A percentile compares a stretch with the other conserved stretches of the same genome.
Conservation (phyloP, 257 asterid species). For the Anisodus acutangulus region DNA sequence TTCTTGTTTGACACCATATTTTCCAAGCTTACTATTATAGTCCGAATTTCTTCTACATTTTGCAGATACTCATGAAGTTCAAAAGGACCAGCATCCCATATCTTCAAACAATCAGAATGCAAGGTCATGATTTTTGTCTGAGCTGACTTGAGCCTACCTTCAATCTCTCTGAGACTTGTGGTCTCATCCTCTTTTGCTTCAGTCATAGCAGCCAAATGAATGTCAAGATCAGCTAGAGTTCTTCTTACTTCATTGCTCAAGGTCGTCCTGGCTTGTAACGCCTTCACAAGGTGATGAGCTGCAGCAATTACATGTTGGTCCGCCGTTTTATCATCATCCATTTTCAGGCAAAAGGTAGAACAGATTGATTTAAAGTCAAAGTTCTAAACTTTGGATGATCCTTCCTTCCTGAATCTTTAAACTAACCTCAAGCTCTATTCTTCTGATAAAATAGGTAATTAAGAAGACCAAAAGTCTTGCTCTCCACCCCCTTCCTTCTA, state of each 20-base stretch:
- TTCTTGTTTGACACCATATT: constrained; percentile 31
- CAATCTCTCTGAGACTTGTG: constrained; percentile 38
- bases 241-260: constrained; percentile 41
- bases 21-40: constrained; percentile 33
- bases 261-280: constrained; percentile 46
- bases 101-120: constrained; percentile 45
- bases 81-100: constrained; percentile 51
- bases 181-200: constrained; percentile 38
- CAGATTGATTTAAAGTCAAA: not conserved
- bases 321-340: constrained; percentile 38
- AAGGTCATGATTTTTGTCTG: constrained; percentile 45
- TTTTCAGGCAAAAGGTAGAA: constrained; percentile 18
- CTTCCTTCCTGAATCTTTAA: constrained; percentile 23
- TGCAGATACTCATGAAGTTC: constrained; percentile 47
- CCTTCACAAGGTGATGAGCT: constrained; percentile 62
- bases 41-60: constrained; percentile 55
- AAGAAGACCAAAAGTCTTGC: not conserved
- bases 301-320: constrained; percentile 62
- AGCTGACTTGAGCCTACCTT: constrained; percentile 44
- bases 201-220: constrained; percentile 47
- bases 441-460: not conserved
- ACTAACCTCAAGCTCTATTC: not conserved
- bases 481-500: not conserved
- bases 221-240: constrained; percentile 47
- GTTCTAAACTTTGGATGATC: constrained; percentile 2